phyloP scores from a whole-genome alignment of 805 yeast species.

The Lipomyces orientalis region DNA sequence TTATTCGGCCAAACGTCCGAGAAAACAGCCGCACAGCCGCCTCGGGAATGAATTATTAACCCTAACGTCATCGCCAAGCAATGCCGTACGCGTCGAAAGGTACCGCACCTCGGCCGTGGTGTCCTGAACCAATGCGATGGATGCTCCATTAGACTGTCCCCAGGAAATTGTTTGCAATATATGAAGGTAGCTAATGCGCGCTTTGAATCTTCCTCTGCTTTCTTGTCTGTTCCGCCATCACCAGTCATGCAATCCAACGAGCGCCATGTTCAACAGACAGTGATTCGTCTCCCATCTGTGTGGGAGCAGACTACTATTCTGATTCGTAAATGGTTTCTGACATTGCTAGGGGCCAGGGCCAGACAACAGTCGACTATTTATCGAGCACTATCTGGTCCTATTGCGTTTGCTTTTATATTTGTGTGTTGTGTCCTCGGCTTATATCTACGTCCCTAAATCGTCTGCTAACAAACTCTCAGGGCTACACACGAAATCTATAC shows the following conservation, averaged over 20 bases:
- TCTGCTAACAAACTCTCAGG: background rate
- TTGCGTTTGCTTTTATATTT: constrained; percentile 34
- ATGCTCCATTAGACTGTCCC: background rate
- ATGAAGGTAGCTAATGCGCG: background rate
- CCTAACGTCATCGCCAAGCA: background rate
- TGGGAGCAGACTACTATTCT: constrained; percentile 17
- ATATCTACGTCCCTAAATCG: background rate
- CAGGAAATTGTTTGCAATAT: background rate
- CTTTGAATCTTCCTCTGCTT: background rate
- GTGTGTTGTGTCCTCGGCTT: background rate
- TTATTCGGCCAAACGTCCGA: no score
- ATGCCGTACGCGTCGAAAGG: background rate
- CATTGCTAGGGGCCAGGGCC: constrained; percentile 33
- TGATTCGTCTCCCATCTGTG: background rate
- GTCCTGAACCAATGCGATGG: no score
- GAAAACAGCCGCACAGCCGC: no score
- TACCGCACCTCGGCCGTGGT: no score
- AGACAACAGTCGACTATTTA: constrained; percentile 37
- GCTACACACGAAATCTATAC: constrained; percentile 13
- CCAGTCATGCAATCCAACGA: background rate
- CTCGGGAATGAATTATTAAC: no score
- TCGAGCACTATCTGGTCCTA: constrained; percentile 37
- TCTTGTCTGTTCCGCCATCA: background rate
- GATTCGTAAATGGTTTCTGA: constrained; percentile 14
- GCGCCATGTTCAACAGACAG: background rate